Evolutionary conservation across 345 rosid genomes (phyloP), one percentile per base, ranked within the genome.

Genomic region (Hibiscus syriacus): DNA sequence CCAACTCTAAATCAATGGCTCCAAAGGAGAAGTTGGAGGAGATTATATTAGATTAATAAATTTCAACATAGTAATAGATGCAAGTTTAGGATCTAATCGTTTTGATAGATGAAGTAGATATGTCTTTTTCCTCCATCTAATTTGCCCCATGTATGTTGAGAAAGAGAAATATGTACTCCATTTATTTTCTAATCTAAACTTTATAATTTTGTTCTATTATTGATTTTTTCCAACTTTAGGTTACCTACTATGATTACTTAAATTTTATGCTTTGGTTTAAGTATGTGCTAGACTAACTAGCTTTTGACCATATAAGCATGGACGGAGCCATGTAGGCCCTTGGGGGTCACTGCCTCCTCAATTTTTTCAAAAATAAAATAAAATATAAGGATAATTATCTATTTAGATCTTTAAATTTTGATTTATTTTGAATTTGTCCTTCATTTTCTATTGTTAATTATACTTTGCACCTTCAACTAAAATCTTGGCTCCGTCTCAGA

Each of bases 11-110:
- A n/a, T n/a, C n/a, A n/a, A n/a, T n/a, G n/a, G n/a, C n/a, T n/a
- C n/a, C 8, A 46, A 46, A 81, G 82, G 82, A 72, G 85, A 63
- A 43, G 29, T 63, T 52, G 36, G 66, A 55, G 79, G 67, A 64
- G 56, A 56, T 17, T 48, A n/a, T n/a, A n/a, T n/a, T n/a, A n/a
- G n/a, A n/a, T 38, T n/a, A 19, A 26, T 55, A 64, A 36, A 13
- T 25, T 38, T 68, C 7, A 58, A 69, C 70, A 54, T 43, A 14
- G 49, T 43, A 2, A 45, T n/a, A 43, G 68, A 43, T 19, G 70
- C 4, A 19, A 67, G 45, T 4, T 48, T 68, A 69, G 68, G 65
- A 65, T 64, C 55, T 56, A 48, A 48, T 46, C 19, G 16, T 6
- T 46, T 46, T 48, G 53, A n/a, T 34, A 34, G 38, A 34, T 5